Conservation (phyloP, 2,329 filamentous ascomycete species). For the Colletotrichum agaves region DNA sequence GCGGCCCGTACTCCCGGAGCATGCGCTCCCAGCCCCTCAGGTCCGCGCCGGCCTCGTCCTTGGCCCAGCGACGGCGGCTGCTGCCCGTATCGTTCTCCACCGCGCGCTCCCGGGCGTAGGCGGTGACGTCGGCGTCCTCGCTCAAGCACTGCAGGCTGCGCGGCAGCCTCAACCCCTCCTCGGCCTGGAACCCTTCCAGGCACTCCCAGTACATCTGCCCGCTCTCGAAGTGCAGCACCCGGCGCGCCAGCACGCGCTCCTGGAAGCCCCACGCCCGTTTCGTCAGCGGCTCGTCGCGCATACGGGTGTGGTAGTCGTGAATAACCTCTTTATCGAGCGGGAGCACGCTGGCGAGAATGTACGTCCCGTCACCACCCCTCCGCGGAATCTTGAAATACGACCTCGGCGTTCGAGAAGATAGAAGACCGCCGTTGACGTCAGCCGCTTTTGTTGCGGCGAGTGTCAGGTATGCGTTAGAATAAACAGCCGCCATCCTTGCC, state of each 20-base stretch:
- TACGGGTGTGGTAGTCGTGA: neutral
- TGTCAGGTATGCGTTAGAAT: constrained; percentile 41
- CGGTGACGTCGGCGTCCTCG: neutral
- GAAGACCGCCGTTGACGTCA: constrained; percentile 40
- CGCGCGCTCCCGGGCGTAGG: too few species aligned
- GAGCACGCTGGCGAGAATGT: constrained; percentile 2
- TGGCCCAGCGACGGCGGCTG: too few species aligned
- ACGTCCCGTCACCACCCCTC: neutral
- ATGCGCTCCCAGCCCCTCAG: constrained; percentile 19
- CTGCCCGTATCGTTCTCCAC: too few species aligned
- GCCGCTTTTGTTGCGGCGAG: constrained; percentile 39
- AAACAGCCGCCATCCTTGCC: constrained; percentile 42
- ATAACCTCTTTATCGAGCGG: constrained; percentile 16
- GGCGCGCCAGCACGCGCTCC: constrained; percentile 43
- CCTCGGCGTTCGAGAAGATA: constrained; percentile 10
- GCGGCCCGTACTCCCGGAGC: constrained; percentile 12
- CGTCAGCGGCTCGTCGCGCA: constrained; percentile 24
- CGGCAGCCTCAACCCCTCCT: constrained; percentile 12
- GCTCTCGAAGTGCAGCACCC: constrained; percentile 42
- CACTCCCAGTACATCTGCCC: constrained; percentile 34
- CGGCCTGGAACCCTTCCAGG: constrained; percentile 11
- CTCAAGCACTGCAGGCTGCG: neutral
- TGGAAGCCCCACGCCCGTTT: constrained; percentile 46
- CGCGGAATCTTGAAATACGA: constrained; percentile 5
- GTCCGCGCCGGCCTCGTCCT: too few species aligned